Evolutionary conservation across 768 basidiomycete species (phyloP).

Genomic region (Xanthoconium stramineum): DNA sequence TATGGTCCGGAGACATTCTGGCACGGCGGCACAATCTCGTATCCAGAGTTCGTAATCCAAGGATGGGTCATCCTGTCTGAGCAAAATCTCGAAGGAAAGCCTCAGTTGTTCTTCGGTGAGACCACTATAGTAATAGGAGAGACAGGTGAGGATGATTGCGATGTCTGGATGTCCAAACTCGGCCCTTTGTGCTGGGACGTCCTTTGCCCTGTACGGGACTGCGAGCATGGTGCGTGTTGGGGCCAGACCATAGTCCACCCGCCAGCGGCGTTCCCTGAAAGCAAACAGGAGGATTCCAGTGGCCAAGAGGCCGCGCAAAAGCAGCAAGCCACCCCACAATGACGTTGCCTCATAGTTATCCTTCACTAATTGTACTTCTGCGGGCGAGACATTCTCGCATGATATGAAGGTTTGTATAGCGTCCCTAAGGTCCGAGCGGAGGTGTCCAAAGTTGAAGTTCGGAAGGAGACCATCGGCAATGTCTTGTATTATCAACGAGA

Average conservation of each 20-base stretch:
- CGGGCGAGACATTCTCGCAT: background rate
- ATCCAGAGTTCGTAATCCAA: slow-evolving; percentile 34
- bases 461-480: background rate
- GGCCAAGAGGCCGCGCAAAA: slow-evolving; percentile 35
- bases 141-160: too few relatives aligned
- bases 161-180: slow-evolving; percentile 21
- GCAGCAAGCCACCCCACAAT: slow-evolving; percentile 19
- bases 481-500: slow-evolving; percentile 5
- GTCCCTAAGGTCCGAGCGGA: background rate
- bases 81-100: slow-evolving; percentile 25
- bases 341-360: background rate
- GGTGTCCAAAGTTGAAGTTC: background rate
- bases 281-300: slow-evolving; percentile 29
- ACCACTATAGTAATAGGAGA: too few relatives aligned
- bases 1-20: slow-evolving; percentile 13
- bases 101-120: too few relatives aligned
- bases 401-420: slow-evolving; percentile 25
- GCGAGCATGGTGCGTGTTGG: slow-evolving; percentile 31
- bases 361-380: background rate
- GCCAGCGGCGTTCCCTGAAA: slow-evolving; percentile 35
- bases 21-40: slow-evolving; percentile 12
- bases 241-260: slow-evolving; percentile 1
- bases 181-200: slow-evolving; percentile 33
- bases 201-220: slow-evolving; percentile 38
- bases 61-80: slow-evolving; percentile 30